phyloP scores from a whole-genome alignment of 2,329 filamentous ascomycete genomes.

The Microsporum audouinii region DNA sequence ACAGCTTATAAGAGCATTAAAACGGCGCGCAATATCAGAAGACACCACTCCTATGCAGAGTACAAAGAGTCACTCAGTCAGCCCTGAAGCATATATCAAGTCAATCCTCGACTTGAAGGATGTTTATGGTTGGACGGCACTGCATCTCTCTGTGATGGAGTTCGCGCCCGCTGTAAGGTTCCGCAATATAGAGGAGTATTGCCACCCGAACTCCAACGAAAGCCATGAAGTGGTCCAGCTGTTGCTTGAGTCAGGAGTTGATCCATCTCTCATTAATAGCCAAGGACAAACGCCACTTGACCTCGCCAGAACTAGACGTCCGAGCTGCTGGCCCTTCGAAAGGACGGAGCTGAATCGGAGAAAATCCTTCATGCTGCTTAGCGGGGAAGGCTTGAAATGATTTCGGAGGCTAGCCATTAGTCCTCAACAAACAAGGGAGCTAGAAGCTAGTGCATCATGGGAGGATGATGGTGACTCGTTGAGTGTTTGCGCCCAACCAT shows the following conservation, averaged over 20 bases:
- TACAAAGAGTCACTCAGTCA: not conserved
- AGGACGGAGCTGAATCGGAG: not conserved
- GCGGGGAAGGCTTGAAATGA: too few relatives aligned
- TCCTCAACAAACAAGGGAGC: too few relatives aligned
- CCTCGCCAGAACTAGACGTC: not conserved
- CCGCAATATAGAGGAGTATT: too few relatives aligned
- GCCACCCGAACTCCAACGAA: not conserved
- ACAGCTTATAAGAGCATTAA: not conserved
- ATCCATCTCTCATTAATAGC: not conserved
- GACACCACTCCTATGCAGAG: too few relatives aligned
- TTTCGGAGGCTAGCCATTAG: too few relatives aligned
- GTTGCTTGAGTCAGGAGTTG: not conserved
- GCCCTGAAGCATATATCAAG: not conserved
- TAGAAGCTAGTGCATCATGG: too few relatives aligned
- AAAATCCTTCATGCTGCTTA: not conserved
- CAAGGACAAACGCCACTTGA: constrained; percentile 1
- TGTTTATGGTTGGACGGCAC: not conserved
- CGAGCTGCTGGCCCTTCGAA: not conserved
- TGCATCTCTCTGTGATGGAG: not conserved
- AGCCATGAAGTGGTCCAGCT: not conserved
- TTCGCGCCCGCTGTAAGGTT: too few relatives aligned
- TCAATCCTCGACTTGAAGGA: not conserved
- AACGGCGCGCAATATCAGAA: not conserved
- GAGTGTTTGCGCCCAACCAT: too few relatives aligned
- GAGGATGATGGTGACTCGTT: too few relatives aligned